Evolutionary conservation across 1,139 yeast genomes (phyloP), one percentile per base, ranked within the genome.

Genomic region (Candida glucosophila): DNA sequence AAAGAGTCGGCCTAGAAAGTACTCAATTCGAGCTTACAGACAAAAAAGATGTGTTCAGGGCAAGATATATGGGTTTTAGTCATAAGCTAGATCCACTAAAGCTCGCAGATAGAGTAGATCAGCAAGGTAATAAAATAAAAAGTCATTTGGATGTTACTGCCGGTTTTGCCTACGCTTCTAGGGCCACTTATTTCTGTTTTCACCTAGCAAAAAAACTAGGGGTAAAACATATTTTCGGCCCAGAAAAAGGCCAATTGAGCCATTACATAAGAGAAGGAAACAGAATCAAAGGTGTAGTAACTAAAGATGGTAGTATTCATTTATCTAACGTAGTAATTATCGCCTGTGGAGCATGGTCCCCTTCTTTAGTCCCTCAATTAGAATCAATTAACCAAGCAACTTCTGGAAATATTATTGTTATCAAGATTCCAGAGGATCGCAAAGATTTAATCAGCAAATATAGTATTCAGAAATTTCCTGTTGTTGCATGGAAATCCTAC

Each of bases 321-420:
- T 7, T 12, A 13, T 51, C 57, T 2, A 58, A 50, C 22, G 34
- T 50, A n/a, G 53, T 49, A 4, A 47, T 60, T 12, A 37, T 56
- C 12, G 52, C 58, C 12, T 43, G 56, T 20, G 67, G 67, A 19
- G 58, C 63, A 5, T 60, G 66, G 66, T 40, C 61, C 12, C 44
- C 58, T 5, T 31, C 41, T 5, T 29, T 58, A 3, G 47, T 59
- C 9, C 51, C 50, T 7, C 55, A 50, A 26, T 31, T 55, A 4
- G 46, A 42, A 21, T 55, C 54, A 6, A 38, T 54, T 22, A 39
- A 46, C 24, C 60, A 57, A 32, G 59, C 57, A 0, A 46, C 56
- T 8, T 49, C 47, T 4, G 62, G 63, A 12, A 49, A 52, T 26
- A 47, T 55, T 12, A 31, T 49, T 4, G 25, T 50, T 10, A 35